Evolutionary conservation across 2,329 filamentous ascomycete species (phyloP).

Genomic region (Diplodia corticola): DNA sequence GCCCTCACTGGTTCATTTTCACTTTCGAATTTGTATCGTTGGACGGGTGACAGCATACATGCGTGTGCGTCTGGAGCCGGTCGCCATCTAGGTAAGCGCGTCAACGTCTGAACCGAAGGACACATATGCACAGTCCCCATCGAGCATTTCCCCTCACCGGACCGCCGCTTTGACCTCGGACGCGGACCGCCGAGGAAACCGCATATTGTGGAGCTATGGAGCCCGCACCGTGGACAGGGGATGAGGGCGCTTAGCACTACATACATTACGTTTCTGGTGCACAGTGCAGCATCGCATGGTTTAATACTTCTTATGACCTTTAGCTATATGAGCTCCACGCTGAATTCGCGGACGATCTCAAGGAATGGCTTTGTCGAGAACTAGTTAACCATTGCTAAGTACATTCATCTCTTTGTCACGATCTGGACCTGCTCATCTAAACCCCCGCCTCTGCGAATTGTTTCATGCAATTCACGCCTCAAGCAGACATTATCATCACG

Average conservation of each 20-base stretch:
- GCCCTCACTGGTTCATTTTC: background rate
- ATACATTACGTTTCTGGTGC: background rate
- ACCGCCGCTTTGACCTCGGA: conserved; percentile 4
- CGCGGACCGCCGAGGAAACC: conserved; percentile 10
- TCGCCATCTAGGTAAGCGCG: background rate
- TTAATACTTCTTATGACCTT: background rate
- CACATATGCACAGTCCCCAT: background rate
- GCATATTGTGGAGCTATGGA: conserved; percentile 6
- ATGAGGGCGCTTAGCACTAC: background rate
- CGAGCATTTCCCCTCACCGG: conserved; percentile 3
- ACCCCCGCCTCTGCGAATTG: background rate
- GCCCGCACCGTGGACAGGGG: background rate
- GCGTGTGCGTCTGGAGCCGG: background rate
- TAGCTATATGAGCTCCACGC: background rate
- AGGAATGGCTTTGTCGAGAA: background rate
- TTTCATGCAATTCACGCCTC: background rate
- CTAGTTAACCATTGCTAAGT: background rate
- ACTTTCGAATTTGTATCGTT: background rate
- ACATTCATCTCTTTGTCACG: background rate
- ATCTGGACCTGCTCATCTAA: background rate
- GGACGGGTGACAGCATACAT: background rate
- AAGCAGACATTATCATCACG: background rate
- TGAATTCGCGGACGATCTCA: background rate
- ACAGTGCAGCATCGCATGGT: background rate
- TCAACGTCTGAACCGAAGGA: background rate